Evolutionary conservation across 2,329 filamentous ascomycete genomes (phyloP).

Genomic region (Tolypocladium paradoxum): DNA sequence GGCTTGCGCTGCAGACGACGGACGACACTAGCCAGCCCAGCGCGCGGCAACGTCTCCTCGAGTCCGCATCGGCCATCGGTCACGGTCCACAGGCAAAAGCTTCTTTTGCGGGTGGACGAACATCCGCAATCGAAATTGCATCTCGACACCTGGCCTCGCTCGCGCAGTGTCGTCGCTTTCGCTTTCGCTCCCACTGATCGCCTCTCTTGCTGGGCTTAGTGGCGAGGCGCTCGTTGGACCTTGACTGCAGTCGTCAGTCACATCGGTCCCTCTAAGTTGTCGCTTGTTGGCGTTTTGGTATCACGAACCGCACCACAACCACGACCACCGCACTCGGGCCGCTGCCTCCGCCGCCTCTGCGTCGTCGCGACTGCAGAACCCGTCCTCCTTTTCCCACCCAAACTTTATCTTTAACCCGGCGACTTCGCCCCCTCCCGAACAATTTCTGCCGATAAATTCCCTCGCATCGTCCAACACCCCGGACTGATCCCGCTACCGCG

Average conservation of each 20-base stretch:
- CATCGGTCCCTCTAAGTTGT: conserved; percentile 1
- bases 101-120: neutral
- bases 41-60: neutral
- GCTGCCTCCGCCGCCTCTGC: neutral
- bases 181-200: neutral
- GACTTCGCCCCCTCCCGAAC: neutral
- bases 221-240: neutral
- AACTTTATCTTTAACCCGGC: neutral
- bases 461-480: conserved; percentile 10
- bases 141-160: conserved; percentile 9
- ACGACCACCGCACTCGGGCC: neutral
- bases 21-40: neutral
- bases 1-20: conserved; percentile 1
- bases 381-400: neutral
- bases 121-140: conserved; percentile 10
- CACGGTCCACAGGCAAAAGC: neutral
- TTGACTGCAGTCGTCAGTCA: neutral
- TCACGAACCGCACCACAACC: conserved; percentile 6
- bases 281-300: conserved; percentile 1
- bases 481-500: conserved; percentile 1
- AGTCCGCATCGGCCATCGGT: neutral
- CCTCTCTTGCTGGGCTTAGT: neutral
- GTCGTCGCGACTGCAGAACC: neutral
- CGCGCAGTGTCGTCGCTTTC: conserved; percentile 2
- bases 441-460: neutral